Base-by-base conservation (phyloP, 345 rosid genomes). In the Lagerstroemia speciosa region DNA sequence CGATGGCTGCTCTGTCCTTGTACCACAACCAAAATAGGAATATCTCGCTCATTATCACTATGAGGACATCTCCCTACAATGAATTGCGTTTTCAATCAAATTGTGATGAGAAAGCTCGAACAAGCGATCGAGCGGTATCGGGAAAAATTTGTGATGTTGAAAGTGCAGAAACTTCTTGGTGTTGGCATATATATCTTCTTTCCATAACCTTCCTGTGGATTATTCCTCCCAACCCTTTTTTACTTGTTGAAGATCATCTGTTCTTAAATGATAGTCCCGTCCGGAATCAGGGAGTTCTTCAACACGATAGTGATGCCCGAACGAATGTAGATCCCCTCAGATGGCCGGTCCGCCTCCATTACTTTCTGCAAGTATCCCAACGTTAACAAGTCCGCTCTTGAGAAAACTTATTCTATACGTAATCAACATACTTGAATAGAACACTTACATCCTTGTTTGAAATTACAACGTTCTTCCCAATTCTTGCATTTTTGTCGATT, bases 401-500 rank as follows among this genome's bases (percentile, higher is more conserved):
- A 41, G 26, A 26, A 26, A 27, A n/a, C 14, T 2, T 2, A 30
- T 10, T 10, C 31, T 27, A 17, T 16, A 11, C 2, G 20, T 4
- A 58, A 14, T 27, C 29, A 2, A 27, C 9, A 58, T 58, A 58
- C 96, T n/a, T n/a, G n/a, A n/a, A n/a, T n/a, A n/a, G n/a, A n/a
- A n/a, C n/a, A n/a, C n/a, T 86, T 85, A 92, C 96, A 62, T 82
- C 93, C 75, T 75, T 83, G 83, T 92, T 92, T 65, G 80, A 78
- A 67, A 92, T 89, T 70, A 86, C 66, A 55, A 89, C 94, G 27
- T 92, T 81, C 74, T 83, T 84, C 55, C 94, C 98, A 3, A 89
- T 89, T 73, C 76, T 87, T 19, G 94, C 89, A 33, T 92, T 89
- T 81, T 79, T 89, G 85, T 89, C 92, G 57, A 92, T 89, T 72